phyloP scores from a whole-genome alignment of 1,139 yeast genomes.

The Saccharomycopsis hybrid region DNA sequence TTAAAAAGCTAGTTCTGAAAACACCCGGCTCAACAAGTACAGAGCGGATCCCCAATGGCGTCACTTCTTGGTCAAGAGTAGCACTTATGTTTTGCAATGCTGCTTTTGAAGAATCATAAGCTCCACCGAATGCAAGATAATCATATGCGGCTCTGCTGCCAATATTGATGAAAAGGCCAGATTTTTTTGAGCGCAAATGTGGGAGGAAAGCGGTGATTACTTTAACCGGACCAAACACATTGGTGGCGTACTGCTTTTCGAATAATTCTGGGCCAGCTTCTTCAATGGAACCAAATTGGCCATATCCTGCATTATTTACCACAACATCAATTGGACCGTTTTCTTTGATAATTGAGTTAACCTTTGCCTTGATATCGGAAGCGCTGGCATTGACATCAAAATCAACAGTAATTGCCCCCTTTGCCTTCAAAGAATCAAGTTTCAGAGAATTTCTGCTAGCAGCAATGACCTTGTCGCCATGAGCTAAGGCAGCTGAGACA shows the following conservation, averaged over 20 bases:
- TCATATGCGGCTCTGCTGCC: neutral
- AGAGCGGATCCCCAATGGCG: neutral
- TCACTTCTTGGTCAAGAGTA: conserved; percentile 1
- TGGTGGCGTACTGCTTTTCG: neutral
- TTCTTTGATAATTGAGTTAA: neutral
- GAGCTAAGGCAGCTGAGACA: neutral
- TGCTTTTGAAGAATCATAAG: neutral
- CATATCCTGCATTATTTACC: conserved; percentile 5
- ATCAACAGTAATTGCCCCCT: conserved; percentile 2
- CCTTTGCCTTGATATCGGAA: neutral
- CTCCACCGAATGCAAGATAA: neutral
- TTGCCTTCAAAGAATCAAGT: neutral
- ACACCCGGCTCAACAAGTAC: conserved; percentile 1
- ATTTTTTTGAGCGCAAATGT: neutral
- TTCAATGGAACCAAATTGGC: conserved; percentile 1
- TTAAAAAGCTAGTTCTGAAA: neutral
- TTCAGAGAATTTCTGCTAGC: neutral
- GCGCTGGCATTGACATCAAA: conserved; percentile 2
- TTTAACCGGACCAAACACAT: conserved; percentile 2
- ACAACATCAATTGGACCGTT: conserved; percentile 1
- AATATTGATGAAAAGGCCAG: neutral
- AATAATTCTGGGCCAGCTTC: neutral
- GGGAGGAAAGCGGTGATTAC: neutral
- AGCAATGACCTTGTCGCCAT: conserved; percentile 4
- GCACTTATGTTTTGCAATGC: neutral